Evolutionary conservation across 1,284 basidiomycete species (phyloP).

Genomic region (Exobasidium cylindrosporum): DNA sequence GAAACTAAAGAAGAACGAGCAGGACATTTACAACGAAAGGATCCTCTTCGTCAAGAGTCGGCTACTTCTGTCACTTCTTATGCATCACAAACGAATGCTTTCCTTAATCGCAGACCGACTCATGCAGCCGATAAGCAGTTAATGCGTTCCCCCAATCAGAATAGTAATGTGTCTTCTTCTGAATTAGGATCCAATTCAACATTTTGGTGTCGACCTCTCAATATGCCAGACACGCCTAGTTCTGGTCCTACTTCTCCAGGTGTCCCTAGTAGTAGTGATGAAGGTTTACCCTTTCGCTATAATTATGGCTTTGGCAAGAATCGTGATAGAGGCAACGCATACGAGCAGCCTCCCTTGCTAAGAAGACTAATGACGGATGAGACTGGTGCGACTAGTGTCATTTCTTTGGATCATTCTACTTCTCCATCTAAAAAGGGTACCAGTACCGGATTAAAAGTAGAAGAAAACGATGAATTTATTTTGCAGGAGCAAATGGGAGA

Average conservation of each 20-base stretch:
- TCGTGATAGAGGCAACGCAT: conserved; percentile 1
- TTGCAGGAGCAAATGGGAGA: not conserved
- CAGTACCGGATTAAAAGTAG: not conserved
- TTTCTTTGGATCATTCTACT: not conserved
- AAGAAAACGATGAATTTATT: not conserved
- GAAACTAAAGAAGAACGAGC: too few species aligned
- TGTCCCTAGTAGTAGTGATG: not conserved
- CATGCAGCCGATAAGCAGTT: conserved; percentile 2
- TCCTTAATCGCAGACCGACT: conserved; percentile 11
- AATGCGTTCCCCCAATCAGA: conserved; percentile 27
- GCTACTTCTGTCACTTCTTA: conserved; percentile 20
- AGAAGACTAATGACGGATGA: not conserved
- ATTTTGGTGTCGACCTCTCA: conserved; percentile 27
- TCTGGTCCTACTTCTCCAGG: conserved; percentile 22
- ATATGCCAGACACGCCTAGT: conserved; percentile 26
- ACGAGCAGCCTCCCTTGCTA: not conserved
- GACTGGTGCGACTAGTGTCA: conserved; percentile 1
- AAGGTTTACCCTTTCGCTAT: not conserved
- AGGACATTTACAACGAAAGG: too few species aligned
- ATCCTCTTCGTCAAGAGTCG: conserved; percentile 13
- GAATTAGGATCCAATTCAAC: conserved; percentile 22
- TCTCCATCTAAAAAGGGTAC: not conserved
- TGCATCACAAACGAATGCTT: conserved; percentile 19
- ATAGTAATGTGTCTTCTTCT: conserved; percentile 33
- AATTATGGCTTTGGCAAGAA: not conserved